Percentiles rank a stretch among this genome's conserved stretches.
These are phyloP conservation scores for Naematelia encephala DNA, from an alignment of 768 basidiomycete genomes.

Conservation along the genomic window DNA sequence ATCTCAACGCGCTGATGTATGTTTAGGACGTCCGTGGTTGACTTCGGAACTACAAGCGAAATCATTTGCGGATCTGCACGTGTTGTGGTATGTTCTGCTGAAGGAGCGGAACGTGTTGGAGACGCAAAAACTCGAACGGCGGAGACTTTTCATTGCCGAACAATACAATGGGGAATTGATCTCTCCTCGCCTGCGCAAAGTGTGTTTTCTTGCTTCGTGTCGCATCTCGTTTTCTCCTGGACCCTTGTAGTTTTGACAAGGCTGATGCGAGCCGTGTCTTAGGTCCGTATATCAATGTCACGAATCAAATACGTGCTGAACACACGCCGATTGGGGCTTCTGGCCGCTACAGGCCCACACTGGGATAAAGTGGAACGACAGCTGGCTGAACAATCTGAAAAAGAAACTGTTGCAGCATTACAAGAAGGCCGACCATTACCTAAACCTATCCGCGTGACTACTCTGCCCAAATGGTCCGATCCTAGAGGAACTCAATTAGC, in stretches of 20 bases:
- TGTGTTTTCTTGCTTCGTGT: constrained; percentile 19
- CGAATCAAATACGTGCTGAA: constrained; percentile 88
- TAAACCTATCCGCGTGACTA: not conserved
- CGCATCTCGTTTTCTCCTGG: not conserved
- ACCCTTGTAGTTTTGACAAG: not conserved
- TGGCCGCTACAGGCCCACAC: constrained; percentile 57
- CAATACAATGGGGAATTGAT: constrained; percentile 37
- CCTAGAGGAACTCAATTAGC: not conserved
- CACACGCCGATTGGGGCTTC: constrained; percentile 80
- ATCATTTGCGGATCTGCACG: constrained; percentile 88
- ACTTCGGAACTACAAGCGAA: constrained; percentile 83
- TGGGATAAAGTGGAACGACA: not conserved
- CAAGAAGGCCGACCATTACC: not conserved
- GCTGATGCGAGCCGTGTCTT: not conserved
- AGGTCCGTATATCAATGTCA: constrained; percentile 96
- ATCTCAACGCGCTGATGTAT: not conserved
- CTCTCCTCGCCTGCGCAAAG: constrained; percentile 27
- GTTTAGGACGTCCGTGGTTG: constrained; percentile 76
- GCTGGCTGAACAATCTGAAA: not conserved
- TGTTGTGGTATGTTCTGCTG: constrained; percentile 85
- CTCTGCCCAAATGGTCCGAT: not conserved
- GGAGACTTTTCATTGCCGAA: constrained; percentile 57
- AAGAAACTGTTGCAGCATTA: not conserved
- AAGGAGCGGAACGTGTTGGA: constrained; percentile 86
- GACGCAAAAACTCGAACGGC: constrained; percentile 75